These are phyloP conservation scores for Citrullus amarus DNA, from an alignment of 306 rosid species.

Conservation along the genomic window DNA sequence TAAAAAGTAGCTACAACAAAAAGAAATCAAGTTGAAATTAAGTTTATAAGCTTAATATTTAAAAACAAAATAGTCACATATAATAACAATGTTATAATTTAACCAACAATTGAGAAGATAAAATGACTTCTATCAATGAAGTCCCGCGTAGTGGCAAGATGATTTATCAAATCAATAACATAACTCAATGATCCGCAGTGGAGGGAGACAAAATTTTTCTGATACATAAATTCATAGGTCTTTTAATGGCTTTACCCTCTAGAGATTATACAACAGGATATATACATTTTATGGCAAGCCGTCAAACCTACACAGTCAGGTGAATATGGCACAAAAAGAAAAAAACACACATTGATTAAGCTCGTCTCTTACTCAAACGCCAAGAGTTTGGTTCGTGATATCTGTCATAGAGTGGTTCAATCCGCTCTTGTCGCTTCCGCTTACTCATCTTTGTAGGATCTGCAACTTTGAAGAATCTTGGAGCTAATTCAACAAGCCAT, in stretches of 20 bases:
- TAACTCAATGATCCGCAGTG: too few species aligned
- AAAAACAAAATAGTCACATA: too few species aligned
- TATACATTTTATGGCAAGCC: conserved; percentile 1
- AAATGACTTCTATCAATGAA: neutral
- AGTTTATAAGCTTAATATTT: too few species aligned
- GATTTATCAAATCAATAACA: too few species aligned
- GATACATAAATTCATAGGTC: neutral
- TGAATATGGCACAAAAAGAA: neutral
- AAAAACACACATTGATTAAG: conserved; percentile 31
- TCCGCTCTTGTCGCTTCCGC: conserved; percentile 75
- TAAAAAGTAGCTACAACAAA: too few species aligned
- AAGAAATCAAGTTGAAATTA: too few species aligned
- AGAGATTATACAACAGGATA: neutral
- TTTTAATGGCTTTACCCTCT: neutral
- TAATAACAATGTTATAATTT: too few species aligned
- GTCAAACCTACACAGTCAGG: neutral
- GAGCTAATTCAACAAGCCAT: conserved; percentile 90
- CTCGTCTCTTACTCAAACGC: conserved; percentile 83
- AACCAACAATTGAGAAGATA: neutral
- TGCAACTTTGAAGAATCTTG: conserved; percentile 69
- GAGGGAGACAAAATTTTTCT: neutral
- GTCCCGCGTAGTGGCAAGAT: too few species aligned
- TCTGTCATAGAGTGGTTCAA: conserved; percentile 72
- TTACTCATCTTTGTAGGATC: conserved; percentile 77
- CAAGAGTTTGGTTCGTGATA: conserved; percentile 91